Conservation (phyloP, 805 yeast species). For the Yamadazyma tumulicola region DNA sequence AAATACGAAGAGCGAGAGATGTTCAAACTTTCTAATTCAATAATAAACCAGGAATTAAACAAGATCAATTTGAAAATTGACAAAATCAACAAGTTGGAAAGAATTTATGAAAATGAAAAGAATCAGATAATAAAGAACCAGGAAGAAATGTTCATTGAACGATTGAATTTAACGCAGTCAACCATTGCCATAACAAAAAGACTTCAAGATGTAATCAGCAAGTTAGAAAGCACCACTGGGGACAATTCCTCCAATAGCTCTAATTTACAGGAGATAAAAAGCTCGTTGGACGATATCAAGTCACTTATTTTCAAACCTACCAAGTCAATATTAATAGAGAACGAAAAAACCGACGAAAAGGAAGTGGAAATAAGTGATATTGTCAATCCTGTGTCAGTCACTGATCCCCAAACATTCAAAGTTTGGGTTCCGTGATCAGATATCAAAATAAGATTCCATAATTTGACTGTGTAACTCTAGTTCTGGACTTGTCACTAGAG, state of each 20-base stretch:
- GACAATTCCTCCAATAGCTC: background rate
- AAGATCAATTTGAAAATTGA: constrained; percentile 63
- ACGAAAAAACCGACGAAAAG: constrained; percentile 8
- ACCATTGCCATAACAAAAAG: constrained; percentile 50
- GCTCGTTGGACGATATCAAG: constrained; percentile 27
- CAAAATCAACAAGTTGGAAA: constrained; percentile 59
- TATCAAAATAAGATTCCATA: too few species aligned
- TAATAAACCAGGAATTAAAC: constrained; percentile 59
- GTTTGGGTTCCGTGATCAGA: constrained; percentile 48
- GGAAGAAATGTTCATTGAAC: constrained; percentile 62
- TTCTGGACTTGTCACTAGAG: too few species aligned
- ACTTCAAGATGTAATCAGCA: constrained; percentile 31
- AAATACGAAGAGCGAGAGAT: constrained; percentile 77
- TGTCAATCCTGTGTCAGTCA: constrained; percentile 35
- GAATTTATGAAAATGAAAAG: constrained; percentile 61
- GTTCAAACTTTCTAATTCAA: constrained; percentile 53
- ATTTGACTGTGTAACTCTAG: too few species aligned
- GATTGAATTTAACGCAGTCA: constrained; percentile 61
- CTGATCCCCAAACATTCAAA: constrained; percentile 40
- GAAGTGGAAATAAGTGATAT: constrained; percentile 9
- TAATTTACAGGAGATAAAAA: background rate
- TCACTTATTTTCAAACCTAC: constrained; percentile 32
- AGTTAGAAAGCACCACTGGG: constrained; percentile 2
- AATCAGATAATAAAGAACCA: constrained; percentile 58
- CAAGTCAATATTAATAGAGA: constrained; percentile 12